Evolutionary conservation across 225 moss, liverwort and hornwort genomes (phyloP).

Genomic region (Polytrichum formosum): DNA sequence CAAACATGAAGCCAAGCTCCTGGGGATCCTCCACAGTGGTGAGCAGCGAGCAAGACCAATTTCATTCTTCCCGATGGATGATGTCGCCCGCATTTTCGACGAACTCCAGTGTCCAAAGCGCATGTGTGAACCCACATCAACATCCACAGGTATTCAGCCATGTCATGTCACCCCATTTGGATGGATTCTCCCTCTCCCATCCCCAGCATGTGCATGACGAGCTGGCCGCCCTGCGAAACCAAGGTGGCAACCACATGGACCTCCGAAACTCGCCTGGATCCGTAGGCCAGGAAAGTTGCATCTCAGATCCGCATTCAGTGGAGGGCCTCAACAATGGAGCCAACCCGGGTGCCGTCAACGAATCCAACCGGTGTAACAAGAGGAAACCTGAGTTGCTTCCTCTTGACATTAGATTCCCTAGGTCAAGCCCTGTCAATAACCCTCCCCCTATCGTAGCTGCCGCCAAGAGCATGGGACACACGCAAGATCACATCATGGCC

Average conservation of each 20-base stretch:
- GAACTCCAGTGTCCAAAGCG: conserved; percentile 11
- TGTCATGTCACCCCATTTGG: conserved; percentile 47
- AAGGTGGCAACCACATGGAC: conserved; percentile 43
- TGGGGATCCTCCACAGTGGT: too few relatives aligned
- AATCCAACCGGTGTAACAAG: conserved; percentile 58
- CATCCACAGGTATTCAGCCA: conserved; percentile 31
- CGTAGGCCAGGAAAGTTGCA: conserved; percentile 53
- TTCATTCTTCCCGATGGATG: conserved; percentile 31
- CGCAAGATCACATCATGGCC: conserved; percentile 98
- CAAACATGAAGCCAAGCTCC: too few relatives aligned
- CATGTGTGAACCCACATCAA: conserved; percentile 17
- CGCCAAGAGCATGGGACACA: conserved; percentile 68
- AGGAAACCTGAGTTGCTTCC: conserved; percentile 46
- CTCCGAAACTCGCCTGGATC: conserved; percentile 50
- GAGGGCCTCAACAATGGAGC: conserved; percentile 44
- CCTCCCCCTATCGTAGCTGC: conserved; percentile 18
- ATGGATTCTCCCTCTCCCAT: conserved; percentile 53
- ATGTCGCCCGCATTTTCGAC: conserved; percentile 26
- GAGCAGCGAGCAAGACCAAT: conserved; percentile 14
- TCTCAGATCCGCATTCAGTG: conserved; percentile 45
- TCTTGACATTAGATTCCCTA: conserved; percentile 14
- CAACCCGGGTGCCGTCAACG: conserved; percentile 51
- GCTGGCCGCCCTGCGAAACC: conserved; percentile 40
- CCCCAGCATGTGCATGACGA: conserved; percentile 52
- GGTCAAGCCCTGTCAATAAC: conserved; percentile 16